phyloP scores from a whole-genome alignment of 441 rosid species.

The Populus tomentosa region DNA sequence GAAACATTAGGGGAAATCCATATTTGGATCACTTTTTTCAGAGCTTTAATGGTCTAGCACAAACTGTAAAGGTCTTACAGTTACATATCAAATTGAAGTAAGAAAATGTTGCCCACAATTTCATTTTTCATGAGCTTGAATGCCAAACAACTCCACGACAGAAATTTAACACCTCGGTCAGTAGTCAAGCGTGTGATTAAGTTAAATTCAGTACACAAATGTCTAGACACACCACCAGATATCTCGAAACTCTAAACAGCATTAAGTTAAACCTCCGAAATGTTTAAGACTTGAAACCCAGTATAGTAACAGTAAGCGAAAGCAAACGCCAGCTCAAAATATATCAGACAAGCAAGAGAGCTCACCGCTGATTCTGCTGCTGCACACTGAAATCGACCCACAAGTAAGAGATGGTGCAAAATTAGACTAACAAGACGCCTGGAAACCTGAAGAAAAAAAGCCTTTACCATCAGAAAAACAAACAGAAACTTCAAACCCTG shows the following conservation, averaged over 20 bases:
- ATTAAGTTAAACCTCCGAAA: neutral
- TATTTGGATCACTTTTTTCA: neutral
- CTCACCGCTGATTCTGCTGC: conserved; percentile 19
- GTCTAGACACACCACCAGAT: neutral
- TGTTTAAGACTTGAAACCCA: neutral
- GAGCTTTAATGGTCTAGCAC: neutral
- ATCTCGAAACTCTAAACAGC: neutral
- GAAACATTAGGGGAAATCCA: neutral
- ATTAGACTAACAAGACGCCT: conserved; percentile 12
- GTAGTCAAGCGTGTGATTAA: neutral
- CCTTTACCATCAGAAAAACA: neutral
- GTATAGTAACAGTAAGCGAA: neutral
- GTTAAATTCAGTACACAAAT: neutral
- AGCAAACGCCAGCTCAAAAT: neutral
- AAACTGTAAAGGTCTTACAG: neutral
- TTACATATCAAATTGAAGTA: neutral
- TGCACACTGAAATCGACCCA: conserved; percentile 17
- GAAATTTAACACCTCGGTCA: neutral
- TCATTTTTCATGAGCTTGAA: neutral
- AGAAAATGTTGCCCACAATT: neutral
- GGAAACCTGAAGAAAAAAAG: conserved; percentile 19
- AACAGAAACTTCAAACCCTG: neutral
- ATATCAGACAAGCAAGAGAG: neutral
- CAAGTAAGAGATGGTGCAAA: conserved; percentile 21
- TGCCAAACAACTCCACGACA: neutral